Evolutionary conservation across 768 basidiomycete species (phyloP), one percentile per base, ranked within the genome.

Genomic region (Boletus tylopilopsis): DNA sequence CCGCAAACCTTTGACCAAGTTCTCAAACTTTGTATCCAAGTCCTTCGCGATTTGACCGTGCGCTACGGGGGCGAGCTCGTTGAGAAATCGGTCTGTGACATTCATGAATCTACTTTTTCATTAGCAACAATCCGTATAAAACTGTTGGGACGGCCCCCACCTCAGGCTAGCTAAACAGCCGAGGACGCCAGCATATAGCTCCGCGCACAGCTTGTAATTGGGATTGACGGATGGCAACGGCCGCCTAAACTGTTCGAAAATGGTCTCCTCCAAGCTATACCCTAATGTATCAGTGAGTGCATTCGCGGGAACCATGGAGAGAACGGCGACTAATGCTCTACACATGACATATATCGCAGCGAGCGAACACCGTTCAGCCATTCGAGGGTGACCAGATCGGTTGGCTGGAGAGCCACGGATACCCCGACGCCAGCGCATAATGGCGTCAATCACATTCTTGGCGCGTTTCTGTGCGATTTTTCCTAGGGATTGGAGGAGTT

Each of bases 321-420:
- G 77, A 12, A 94, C 80, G 2, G 80, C 82, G 23, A 92, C 84
- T 18, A 95, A 76, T 5, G 89, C 85, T 43, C 93, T 81, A 61
- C 90, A 94, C 82, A 92, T 86, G 61, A 97, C 82, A 64, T 93
- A 95, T 33, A 89, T 86, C 1, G 90, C 83, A 6, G 90, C 86
- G 4, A 94, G 76, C n/a, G 82, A 80, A 63, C 85, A 84, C 25
- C 86, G 82, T 63, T 89, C 89, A 15, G 74, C 73, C 30, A 55
- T 59, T 22, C 67, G 67, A 24, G 63, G 50, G 44, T 68, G 42
- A 35, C 68, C 54, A 18, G 73, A 49, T 36, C 62, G 52, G n/a
- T 45, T 51, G 15, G 73, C 67, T 40, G 79, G 74, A 29, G 75
- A 76, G 51, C 87, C 87, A 34, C 77, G 79, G 62, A 94, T 90